Evolutionary conservation across 192 early-diverging fungal genomes (phyloP), one percentile per base, ranked within the genome.

Genomic region (Linderina pennispora): DNA sequence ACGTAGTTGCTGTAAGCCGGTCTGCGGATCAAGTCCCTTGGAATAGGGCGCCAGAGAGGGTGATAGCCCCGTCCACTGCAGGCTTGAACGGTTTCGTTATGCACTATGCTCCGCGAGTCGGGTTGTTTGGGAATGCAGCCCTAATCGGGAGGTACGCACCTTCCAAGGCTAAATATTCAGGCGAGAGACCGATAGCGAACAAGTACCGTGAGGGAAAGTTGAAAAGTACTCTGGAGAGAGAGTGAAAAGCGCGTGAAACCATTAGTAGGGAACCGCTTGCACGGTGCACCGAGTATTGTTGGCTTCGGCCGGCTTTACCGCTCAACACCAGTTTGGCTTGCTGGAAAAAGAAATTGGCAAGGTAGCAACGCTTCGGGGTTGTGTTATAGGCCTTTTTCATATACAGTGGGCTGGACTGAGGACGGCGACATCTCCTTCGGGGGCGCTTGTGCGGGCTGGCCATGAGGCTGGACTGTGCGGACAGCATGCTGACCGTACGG

Each of bases 131-230:
- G 80, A 81, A 75, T 80, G 76, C 77, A 81, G 77, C 75, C 66
- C 69, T 72, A 85, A 85, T 62, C 71, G 80, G 83, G 81, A 75
- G 81, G 78, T 82, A 84, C 80, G 83, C 83, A 75, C 69, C 80
- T 77, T 78, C 82, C 69, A 86, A 83, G 61, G 80, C 82, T 86
- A 83, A 86, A 85, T 86, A 86, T 76, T 67, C 78, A 75, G 51
- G 58, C 76, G 75, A 83, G 84, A 85, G 81, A 83, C 84, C 80
- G 80, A 86, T 86, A 86, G 80, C 81, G 75, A 86, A 86, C 83
- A 85, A 86, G 82, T 85, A 86, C 84, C 77, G 78, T 83, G 81
- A 87, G 77, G 80, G 83, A 86, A 85, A 85, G 84, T 81, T 85
- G 82, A 84, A 86, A 84, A 82, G 78, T 64, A 82, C 78, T 82